Percentiles rank a stretch among this genome's conserved stretches.
Evolutionary conservation across 805 yeast species (phyloP).

Genomic region (Jamesozyma jinghongensis): DNA sequence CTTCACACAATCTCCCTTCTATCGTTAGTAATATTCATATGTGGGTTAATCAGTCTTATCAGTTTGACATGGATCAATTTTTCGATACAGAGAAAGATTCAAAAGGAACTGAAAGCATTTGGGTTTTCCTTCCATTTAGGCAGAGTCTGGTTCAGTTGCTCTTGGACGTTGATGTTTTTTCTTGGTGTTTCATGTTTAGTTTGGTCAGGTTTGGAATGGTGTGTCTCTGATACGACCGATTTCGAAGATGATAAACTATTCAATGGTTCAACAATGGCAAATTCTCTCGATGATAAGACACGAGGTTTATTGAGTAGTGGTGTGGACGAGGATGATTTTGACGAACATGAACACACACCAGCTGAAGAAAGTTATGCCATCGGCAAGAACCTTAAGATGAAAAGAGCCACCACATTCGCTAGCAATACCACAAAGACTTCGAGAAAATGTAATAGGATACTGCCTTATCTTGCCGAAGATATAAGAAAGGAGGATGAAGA

Average conservation of each 20-base stretch:
- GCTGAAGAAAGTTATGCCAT: no score
- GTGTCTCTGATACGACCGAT: slow-evolving; percentile 13
- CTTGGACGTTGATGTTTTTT: slow-evolving; percentile 17
- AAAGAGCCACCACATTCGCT: no score
- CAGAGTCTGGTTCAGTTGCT: slow-evolving; percentile 17
- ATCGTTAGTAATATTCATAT: slow-evolving; percentile 16
- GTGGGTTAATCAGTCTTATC: slow-evolving; percentile 14
- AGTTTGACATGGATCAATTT: slow-evolving; percentile 13
- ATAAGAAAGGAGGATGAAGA: not conserved
- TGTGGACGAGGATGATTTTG: not conserved
- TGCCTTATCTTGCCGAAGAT: no score
- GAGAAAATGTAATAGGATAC: no score
- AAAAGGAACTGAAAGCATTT: slow-evolving; percentile 17
- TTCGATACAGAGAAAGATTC: slow-evolving; percentile 15
- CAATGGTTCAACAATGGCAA: not conserved
- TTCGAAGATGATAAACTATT: not conserved
- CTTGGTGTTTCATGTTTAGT: slow-evolving; percentile 18
- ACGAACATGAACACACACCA: no score
- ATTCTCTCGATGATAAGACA: not conserved
- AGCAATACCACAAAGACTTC: no score
- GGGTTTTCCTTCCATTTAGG: slow-evolving; percentile 25
- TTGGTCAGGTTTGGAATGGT: slow-evolving; percentile 32
- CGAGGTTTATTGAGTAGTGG: not conserved
- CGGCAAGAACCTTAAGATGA: no score
- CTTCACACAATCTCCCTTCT: slow-evolving; percentile 20